Percentiles rank a stretch among this genome's conserved stretches.
These are phyloP conservation scores for Nannochloropsis salina DNA, from an alignment of 108 stramenopile species.

Conservation along the genomic window DNA sequence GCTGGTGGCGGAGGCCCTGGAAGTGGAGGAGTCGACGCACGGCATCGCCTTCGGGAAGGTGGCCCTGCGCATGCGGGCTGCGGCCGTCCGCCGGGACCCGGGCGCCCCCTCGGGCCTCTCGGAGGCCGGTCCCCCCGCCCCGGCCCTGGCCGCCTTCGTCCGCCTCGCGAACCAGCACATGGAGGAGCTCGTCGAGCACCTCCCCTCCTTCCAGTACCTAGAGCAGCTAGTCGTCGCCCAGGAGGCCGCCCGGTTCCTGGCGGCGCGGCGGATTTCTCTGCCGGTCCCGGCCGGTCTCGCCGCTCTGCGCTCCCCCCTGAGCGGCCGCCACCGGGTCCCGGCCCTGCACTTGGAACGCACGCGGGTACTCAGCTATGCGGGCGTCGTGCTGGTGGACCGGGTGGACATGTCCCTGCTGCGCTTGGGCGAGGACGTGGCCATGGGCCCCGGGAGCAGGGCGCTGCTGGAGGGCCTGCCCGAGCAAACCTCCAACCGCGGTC, in stretches of 20 bases:
- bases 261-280: not conserved
- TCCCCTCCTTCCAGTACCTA: not conserved
- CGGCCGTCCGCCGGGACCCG: not conserved
- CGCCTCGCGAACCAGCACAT: not conserved
- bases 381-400: not conserved
- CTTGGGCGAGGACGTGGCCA: not conserved
- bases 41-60: not conserved
- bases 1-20: not conserved
- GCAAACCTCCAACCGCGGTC: too few relatives aligned
- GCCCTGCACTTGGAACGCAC: not conserved
- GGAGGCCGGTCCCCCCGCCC: not conserved
- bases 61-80: not conserved
- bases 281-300: not conserved
- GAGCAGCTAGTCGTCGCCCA: not conserved
- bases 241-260: not conserved
- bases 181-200: not conserved
- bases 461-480: too few relatives aligned
- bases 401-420: not conserved
- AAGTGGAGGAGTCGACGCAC: not conserved
- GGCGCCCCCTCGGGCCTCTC: not conserved
- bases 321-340: not conserved
- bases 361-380: not conserved
- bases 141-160: not conserved
- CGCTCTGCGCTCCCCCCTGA: constrained; percentile 13
- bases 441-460: not conserved